Conservation (phyloP, 495 filamentous ascomycete species). For the Aspergillus mulundensis region DNA sequence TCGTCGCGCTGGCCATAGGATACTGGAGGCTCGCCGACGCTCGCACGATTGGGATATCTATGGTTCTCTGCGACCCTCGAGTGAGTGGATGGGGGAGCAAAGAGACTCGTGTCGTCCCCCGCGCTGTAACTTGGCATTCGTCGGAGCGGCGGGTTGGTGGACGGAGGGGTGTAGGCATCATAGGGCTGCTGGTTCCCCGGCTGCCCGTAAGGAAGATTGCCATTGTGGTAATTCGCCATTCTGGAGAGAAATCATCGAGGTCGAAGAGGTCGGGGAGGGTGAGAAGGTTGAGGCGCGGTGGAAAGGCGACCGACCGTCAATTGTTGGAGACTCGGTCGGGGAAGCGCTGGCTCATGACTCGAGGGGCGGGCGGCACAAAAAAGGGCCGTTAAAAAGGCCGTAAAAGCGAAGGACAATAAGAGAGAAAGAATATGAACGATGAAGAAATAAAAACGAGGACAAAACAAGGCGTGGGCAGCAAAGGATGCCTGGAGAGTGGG, state of each 20-base stretch:
- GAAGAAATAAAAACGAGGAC: background rate
- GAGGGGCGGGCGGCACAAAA: background rate
- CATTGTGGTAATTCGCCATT: constrained; percentile 51
- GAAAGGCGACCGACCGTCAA: background rate
- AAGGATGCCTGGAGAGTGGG: background rate
- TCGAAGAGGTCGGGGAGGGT: background rate
- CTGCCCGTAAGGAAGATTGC: constrained; percentile 42
- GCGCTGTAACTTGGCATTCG: constrained; percentile 71
- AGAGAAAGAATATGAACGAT: background rate
- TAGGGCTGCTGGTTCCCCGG: constrained; percentile 18
- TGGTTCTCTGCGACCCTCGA: constrained; percentile 30
- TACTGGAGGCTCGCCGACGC: constrained; percentile 14
- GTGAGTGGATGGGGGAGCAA: constrained; percentile 33
- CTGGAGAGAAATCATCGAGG: constrained; percentile 4
- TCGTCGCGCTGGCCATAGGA: constrained; percentile 31
- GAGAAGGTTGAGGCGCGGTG: background rate
- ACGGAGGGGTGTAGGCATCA: constrained; percentile 26
- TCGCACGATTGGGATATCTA: constrained; percentile 20
- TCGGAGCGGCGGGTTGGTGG: constrained; percentile 43
- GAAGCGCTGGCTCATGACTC: background rate
- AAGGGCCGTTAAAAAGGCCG: background rate
- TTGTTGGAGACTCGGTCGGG: background rate
- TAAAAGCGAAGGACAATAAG: constrained; percentile 1
- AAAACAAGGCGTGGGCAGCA: background rate
- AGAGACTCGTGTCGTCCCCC: constrained; percentile 65